phyloP scores from a whole-genome alignment of 352 stramenopile genomes.

The Phytopythium helicoides region DNA sequence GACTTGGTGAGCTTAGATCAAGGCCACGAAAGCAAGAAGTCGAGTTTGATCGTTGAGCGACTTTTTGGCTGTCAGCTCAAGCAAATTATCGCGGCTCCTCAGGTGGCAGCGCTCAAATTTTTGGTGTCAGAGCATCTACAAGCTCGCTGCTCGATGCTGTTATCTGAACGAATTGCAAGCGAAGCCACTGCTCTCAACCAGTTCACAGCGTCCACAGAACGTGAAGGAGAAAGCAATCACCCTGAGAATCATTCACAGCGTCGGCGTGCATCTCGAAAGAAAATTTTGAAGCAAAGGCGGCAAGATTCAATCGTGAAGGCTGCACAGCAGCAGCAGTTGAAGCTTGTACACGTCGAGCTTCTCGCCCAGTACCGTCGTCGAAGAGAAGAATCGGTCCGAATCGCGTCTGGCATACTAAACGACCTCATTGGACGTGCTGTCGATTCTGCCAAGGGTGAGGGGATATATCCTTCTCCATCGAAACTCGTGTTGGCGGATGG shows the following conservation, averaged over 20 bases:
- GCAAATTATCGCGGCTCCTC: constrained; percentile 34
- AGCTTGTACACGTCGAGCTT: constrained; percentile 42
- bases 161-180: constrained; percentile 50
- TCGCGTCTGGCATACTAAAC: constrained; percentile 30
- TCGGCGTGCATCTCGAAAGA: constrained; percentile 62
- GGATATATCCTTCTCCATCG: neutral
- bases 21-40: constrained; percentile 9
- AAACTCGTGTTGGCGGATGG: neutral
- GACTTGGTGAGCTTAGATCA: constrained; percentile 15
- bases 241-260: constrained; percentile 42
- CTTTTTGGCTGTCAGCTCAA: constrained; percentile 46
- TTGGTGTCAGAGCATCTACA: constrained; percentile 76
- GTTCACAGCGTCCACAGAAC: constrained; percentile 6
- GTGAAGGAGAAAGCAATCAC: neutral
- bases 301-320: constrained; percentile 30
- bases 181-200: constrained; percentile 18
- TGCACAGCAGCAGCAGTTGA: constrained; percentile 38
- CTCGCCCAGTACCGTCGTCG: constrained; percentile 19
- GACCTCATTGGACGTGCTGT: constrained; percentile 43
- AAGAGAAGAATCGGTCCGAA: constrained; percentile 16
- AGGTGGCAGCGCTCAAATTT: constrained; percentile 56
- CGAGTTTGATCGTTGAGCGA: constrained; percentile 19
- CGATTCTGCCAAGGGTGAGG: constrained; percentile 12
- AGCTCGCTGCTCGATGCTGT: constrained; percentile 59
- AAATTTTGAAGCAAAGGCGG: constrained; percentile 60